Conservation (phyloP, 495 filamentous ascomycete genomes). For the Sabuloglossum arenarium region DNA sequence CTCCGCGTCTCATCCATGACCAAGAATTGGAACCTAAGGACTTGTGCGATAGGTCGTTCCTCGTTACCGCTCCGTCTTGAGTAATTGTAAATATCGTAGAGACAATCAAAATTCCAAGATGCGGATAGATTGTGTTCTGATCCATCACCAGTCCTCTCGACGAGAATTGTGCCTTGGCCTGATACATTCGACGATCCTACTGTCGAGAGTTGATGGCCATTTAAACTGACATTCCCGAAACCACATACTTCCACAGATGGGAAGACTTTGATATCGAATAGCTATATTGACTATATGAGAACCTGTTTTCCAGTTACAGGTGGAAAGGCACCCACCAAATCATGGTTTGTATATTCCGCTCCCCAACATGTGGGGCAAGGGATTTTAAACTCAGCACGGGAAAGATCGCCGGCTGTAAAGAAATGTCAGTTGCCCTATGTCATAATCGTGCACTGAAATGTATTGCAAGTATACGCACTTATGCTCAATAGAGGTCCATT, state of each 20-base stretch:
- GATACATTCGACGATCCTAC: background rate
- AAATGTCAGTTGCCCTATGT: background rate
- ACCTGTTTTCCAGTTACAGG: background rate
- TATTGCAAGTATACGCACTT: background rate
- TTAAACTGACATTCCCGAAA: constrained; percentile 1
- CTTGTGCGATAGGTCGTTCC: background rate
- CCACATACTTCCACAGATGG: constrained; percentile 1
- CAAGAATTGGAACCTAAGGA: background rate
- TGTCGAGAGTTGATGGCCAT: background rate
- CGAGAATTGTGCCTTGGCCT: background rate
- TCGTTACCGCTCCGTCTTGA: background rate
- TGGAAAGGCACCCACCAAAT: background rate
- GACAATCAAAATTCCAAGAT: constrained; percentile 1
- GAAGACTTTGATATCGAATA: constrained; percentile 2
- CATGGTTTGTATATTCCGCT: background rate
- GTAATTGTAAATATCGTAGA: background rate
- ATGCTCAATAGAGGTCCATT: background rate
- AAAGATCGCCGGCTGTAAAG: background rate
- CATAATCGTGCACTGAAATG: background rate
- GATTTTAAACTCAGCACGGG: background rate
- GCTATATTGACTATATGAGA: background rate
- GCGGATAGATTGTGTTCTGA: background rate
- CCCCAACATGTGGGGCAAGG: background rate
- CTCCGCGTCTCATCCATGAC: background rate
- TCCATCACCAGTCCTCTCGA: background rate